phyloP scores from a whole-genome alignment of 176 grass and related monocot species.

The Pharus latifolius region DNA sequence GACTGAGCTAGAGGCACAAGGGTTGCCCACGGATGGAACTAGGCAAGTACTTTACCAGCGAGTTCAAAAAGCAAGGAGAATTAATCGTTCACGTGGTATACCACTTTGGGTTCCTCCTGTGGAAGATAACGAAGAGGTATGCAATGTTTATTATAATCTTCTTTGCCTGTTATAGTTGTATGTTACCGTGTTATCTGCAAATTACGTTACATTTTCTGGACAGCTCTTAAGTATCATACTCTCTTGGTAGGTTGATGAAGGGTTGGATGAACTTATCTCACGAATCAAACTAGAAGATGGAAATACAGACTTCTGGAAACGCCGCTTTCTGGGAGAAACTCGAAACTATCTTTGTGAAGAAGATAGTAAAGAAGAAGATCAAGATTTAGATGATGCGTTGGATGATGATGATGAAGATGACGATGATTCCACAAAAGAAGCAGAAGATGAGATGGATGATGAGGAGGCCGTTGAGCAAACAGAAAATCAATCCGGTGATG shows the following conservation, averaged over 20 bases:
- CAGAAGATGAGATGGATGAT: conserved; percentile 84
- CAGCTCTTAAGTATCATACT: neutral
- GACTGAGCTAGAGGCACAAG: conserved; percentile 92
- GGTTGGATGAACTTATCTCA: conserved; percentile 77
- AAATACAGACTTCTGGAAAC: conserved; percentile 91
- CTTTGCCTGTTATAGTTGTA: neutral
- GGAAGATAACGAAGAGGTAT: conserved; percentile 81
- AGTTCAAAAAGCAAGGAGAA: conserved; percentile 98
- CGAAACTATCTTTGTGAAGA: conserved; percentile 49
- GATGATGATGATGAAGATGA: conserved; percentile 37
- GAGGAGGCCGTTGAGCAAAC: conserved; percentile 56
- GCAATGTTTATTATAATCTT: conserved; percentile 3
- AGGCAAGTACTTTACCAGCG: conserved; percentile 92
- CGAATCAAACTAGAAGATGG: conserved; percentile 89
- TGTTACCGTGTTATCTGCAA: neutral
- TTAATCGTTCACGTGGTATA: conserved; percentile 82
- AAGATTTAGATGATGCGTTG: conserved; percentile 38
- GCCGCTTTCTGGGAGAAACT: conserved; percentile 86
- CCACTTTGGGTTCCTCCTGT: conserved; percentile 97
- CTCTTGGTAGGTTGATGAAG: conserved; percentile 70
- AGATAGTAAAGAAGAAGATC: conserved; percentile 32
- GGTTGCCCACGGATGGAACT: conserved; percentile 85
- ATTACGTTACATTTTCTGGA: neutral
- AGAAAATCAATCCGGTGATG: conserved; percentile 43
- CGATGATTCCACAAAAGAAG: conserved; percentile 44